A percentile compares a stretch with the other conserved stretches of the same genome.
These are phyloP conservation scores for Phaffia australis DNA, from an alignment of 768 basidiomycete genomes.

Conservation along the genomic window DNA sequence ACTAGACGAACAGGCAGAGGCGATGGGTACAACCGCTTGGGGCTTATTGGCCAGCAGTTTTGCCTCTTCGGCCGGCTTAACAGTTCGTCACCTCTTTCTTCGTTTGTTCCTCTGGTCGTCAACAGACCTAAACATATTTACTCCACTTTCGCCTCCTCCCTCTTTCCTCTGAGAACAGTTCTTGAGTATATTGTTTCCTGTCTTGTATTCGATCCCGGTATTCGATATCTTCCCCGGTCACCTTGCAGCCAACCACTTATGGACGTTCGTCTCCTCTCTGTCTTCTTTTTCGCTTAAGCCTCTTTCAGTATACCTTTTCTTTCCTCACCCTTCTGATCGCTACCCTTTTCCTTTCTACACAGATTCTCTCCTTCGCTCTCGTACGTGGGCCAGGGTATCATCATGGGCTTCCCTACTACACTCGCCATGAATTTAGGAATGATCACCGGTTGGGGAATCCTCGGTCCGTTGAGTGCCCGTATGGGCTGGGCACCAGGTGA, in stretches of 20 bases:
- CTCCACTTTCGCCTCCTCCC: neutral
- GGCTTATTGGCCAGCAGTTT: conserved; percentile 67
- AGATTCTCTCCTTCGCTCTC: conserved; percentile 76
- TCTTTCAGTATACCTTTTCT: neutral
- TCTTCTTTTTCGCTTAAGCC: neutral
- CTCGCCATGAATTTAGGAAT: conserved; percentile 90
- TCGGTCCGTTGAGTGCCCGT: conserved; percentile 76
- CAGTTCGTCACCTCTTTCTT: conserved; percentile 46
- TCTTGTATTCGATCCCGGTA: conserved; percentile 72
- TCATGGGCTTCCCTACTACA: conserved; percentile 94
- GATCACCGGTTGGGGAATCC: conserved; percentile 88
- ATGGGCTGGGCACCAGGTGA: conserved; percentile 88
- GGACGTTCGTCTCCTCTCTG: conserved; percentile 45
- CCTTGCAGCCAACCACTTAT: conserved; percentile 77
- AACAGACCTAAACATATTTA: neutral
- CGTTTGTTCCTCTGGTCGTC: neutral
- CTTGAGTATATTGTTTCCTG: conserved; percentile 76
- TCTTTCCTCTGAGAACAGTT: conserved; percentile 45
- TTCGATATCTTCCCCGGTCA: conserved; percentile 42
- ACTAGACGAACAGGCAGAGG: conserved; percentile 28
- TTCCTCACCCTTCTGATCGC: neutral
- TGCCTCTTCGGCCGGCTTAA: conserved; percentile 57
- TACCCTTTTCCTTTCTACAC: neutral
- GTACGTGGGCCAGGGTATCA: conserved; percentile 93
- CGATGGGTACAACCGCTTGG: conserved; percentile 54